These are phyloP conservation scores for Chlamydomonas sp. DNA, from an alignment of 139 green algal species.

Conservation along the genomic window DNA sequence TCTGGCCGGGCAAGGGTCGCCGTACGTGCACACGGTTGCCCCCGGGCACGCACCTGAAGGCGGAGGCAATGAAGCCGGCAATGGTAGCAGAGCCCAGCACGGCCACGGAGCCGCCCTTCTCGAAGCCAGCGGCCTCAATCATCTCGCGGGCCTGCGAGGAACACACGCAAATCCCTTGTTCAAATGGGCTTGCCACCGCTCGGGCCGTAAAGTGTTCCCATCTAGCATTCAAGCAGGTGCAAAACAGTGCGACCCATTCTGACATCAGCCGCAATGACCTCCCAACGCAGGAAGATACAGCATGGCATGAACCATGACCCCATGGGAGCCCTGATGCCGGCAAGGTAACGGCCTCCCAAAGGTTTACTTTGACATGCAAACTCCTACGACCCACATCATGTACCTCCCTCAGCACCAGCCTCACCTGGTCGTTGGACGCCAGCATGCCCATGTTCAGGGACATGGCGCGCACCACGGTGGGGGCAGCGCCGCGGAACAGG, in stretches of 20 bases:
- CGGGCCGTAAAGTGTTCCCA: too few relatives aligned
- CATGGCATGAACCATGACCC: too few relatives aligned
- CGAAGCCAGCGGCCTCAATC: conserved; percentile 79
- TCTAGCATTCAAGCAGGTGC: too few relatives aligned
- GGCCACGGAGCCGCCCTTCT: conserved; percentile 62
- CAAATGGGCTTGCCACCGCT: not conserved
- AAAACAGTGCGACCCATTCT: too few relatives aligned
- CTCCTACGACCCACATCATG: not conserved
- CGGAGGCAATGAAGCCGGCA: conserved; percentile 94
- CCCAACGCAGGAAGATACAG: too few relatives aligned
- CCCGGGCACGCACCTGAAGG: conserved; percentile 54
- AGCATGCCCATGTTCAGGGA: conserved; percentile 99
- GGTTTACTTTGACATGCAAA: not conserved
- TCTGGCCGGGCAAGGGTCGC: too few relatives aligned
- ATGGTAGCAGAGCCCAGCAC: conserved; percentile 81
- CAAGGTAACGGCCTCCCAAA: too few relatives aligned
- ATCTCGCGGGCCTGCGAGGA: conserved; percentile 89
- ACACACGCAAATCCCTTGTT: not conserved
- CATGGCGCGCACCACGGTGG: conserved; percentile 97
- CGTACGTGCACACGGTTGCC: too few relatives aligned
- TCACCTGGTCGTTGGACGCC: conserved; percentile 96
- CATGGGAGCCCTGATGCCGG: too few relatives aligned
- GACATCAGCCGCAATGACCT: too few relatives aligned
- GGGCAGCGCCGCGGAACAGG: conserved; percentile 91
- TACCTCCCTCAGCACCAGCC: not conserved